Percentiles rank a stretch among this genome's conserved stretches.
phyloP scores from a whole-genome alignment of 768 basidiomycete species.

The Boletus barrowsii region DNA sequence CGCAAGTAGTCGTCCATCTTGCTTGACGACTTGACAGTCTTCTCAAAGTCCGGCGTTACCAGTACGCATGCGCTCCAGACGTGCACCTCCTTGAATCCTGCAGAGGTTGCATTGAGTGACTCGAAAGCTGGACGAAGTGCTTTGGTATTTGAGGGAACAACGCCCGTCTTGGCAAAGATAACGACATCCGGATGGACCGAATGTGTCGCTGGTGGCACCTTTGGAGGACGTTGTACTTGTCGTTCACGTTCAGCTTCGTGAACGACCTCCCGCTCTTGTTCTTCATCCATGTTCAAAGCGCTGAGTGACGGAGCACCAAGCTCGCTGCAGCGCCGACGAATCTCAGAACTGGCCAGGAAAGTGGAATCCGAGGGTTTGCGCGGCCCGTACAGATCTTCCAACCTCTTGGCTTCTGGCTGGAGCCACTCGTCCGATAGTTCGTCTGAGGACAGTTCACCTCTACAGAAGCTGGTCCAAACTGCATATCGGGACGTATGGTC shows the following conservation, averaged over 20 bases:
- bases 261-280: constrained; percentile 46
- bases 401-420: constrained; percentile 37
- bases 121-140: constrained; percentile 21
- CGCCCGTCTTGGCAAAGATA: constrained; percentile 31
- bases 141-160: constrained; percentile 11
- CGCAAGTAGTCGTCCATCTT: constrained; percentile 7
- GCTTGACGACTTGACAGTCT: constrained; percentile 3
- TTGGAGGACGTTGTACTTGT: constrained; percentile 37
- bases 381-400: constrained; percentile 26
- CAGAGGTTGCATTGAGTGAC: constrained; percentile 7
- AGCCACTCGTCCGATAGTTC: constrained; percentile 33
- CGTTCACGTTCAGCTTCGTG: constrained; percentile 45
- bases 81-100: constrained; percentile 15
- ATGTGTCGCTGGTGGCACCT: constrained; percentile 22
- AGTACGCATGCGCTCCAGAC: constrained; percentile 17
- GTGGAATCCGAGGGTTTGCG: background rate
- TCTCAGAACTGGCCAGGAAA: background rate
- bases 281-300: constrained; percentile 8
- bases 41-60: constrained; percentile 15
- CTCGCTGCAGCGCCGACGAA: constrained; percentile 1
- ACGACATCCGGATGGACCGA: constrained; percentile 20
- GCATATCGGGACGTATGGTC: constrained; percentile 32
- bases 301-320: constrained; percentile 4
- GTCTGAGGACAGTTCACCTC: background rate
- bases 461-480: constrained; percentile 20